Evolutionary conservation across 257 asterid species (phyloP), one percentile per base, ranked within the genome.

Genomic region (Parsonsia alboflavescens): DNA sequence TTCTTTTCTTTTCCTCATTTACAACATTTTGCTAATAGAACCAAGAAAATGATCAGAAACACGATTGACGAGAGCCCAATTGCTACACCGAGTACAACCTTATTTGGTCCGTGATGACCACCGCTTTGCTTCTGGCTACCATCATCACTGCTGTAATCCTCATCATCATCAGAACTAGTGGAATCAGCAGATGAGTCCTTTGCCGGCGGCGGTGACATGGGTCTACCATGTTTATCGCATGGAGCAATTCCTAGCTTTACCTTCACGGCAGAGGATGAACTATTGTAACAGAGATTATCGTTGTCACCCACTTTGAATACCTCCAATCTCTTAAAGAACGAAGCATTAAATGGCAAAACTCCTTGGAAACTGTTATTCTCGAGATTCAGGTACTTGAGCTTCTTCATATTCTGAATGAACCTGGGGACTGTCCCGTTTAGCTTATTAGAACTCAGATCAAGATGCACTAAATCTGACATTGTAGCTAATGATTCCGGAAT

Each of bases 211-310:
- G 97, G 96, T 21, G 96, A 85, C 88, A 87, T 1, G 0, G 99
- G 98, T 81, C 87, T 57, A 42, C 99, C 98, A 63, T 92, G 94
- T 54, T 86, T 87, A 70, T 92, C 96, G 68, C 98, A 95, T 17
- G 86, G 88, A 15, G 97, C 89, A 70, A 95, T 91, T 63, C 98
- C 99, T n/a, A 95, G 90, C 90, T 92, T 95, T 85, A 87, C 72
- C 64, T 86, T 92, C 13, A 86, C 75, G 52, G 92, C 85, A 79
- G 86, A 71, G 53, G 78, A 80, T 0, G 97, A 52, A 50, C 77
- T 93, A 50, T 90, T 95, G 69, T 95, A 92, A 63, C 99, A 95
- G 36, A 95, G 96, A 80, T 87, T 82, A 2, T 90, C 87, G 81
- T 95, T 95, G 4, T 80, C 91, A 28, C 94, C 94, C 12, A 92